Conservation (phyloP, 1,284 basidiomycete species). For the Kwoniella shivajii region DNA sequence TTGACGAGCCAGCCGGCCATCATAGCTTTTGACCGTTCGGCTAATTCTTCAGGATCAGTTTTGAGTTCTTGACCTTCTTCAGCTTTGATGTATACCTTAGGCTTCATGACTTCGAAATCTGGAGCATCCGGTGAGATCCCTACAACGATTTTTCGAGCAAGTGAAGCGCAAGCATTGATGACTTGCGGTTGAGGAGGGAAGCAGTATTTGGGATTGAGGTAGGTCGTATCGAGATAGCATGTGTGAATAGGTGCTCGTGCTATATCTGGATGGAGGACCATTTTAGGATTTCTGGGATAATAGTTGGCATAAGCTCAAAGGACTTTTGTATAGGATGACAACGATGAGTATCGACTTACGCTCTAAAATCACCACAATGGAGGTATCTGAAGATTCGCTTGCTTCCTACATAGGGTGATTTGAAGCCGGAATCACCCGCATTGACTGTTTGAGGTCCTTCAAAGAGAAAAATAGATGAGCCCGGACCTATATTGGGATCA, state of each 20-base stretch:
- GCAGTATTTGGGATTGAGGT: conserved; percentile 89
- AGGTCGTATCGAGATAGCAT: conserved; percentile 95
- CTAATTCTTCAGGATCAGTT: conserved; percentile 25
- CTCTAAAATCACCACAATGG: conserved; percentile 94
- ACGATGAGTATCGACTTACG: conserved; percentile 54
- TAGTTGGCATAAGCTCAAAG: background rate
- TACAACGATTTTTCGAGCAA: conserved; percentile 65
- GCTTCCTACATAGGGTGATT: conserved; percentile 70
- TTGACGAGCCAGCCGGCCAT: conserved; percentile 57
- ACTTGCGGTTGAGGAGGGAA: conserved; percentile 94
- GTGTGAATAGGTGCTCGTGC: conserved; percentile 78
- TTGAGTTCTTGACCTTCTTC: conserved; percentile 40
- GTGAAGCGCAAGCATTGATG: conserved; percentile 84
- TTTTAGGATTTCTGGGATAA: conserved; percentile 63
- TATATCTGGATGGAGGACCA: conserved; percentile 78
- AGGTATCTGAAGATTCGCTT: conserved; percentile 78
- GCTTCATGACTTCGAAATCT: conserved; percentile 47
- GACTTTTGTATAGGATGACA: no score
- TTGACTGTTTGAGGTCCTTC: conserved; percentile 86
- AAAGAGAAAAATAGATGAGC: conserved; percentile 90
- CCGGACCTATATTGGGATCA: conserved; percentile 64
- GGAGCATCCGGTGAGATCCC: conserved; percentile 36
- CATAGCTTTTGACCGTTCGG: conserved; percentile 34
- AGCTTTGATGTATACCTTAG: conserved; percentile 35
- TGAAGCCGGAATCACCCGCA: conserved; percentile 76